phyloP scores from a whole-genome alignment of 176 grass and related monocot genomes.

The Alloteropsis semialata region DNA sequence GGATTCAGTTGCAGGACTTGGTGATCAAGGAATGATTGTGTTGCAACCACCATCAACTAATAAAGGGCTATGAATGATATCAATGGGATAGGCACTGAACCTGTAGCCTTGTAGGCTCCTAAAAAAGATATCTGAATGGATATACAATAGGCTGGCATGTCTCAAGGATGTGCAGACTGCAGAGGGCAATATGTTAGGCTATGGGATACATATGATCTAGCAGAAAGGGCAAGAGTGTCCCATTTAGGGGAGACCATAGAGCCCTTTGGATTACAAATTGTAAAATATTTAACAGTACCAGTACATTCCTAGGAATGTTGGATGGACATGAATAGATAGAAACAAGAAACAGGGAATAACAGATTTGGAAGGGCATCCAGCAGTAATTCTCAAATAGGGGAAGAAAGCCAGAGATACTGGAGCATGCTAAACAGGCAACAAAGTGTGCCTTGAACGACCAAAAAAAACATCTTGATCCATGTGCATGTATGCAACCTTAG shows the following conservation, averaged over 20 bases:
- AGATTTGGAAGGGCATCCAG: background rate
- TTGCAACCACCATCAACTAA: background rate
- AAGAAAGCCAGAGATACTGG: too few species aligned
- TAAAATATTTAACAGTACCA: background rate
- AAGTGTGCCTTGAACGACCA: background rate
- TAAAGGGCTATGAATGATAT: background rate
- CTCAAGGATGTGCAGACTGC: background rate
- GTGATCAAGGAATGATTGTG: background rate
- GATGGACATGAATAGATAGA: background rate
- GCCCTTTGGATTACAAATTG: background rate
- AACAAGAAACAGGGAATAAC: background rate
- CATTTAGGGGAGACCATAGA: background rate
- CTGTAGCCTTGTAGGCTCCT: background rate
- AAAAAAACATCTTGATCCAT: background rate
- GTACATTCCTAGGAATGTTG: conserved; percentile 19
- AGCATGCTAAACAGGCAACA: too few species aligned
- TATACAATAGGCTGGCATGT: background rate
- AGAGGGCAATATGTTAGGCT: background rate
- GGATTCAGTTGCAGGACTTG: background rate
- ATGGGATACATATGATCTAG: background rate
- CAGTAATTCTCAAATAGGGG: background rate
- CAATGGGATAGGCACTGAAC: background rate
- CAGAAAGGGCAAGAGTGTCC: background rate
- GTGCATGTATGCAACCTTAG: background rate
- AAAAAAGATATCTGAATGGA: conserved; percentile 18